phyloP scores from a whole-genome alignment of 1,139 yeast species.

The Pichia sp. region DNA sequence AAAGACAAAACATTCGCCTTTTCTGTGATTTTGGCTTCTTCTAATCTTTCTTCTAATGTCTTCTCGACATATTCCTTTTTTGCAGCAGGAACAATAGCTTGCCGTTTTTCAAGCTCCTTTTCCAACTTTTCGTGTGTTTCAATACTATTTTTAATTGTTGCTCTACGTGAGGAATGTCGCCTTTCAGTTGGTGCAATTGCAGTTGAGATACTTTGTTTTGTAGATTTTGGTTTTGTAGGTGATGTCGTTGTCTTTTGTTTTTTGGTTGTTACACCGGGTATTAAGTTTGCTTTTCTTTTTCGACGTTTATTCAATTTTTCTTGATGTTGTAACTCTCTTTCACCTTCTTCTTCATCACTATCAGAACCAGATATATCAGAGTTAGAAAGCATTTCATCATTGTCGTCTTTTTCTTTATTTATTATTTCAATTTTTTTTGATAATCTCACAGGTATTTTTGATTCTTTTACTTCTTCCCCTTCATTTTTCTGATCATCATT shows the following conservation, averaged over 20 bases:
- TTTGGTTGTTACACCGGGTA: slow-evolving; percentile 22
- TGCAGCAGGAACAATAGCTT: slow-evolving; percentile 31
- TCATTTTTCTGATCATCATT: slow-evolving; percentile 21
- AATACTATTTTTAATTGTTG: slow-evolving; percentile 74
- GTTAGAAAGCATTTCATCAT: slow-evolving; percentile 45
- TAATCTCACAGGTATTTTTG: not conserved
- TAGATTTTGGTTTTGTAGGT: not conserved
- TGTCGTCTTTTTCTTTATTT: slow-evolving; percentile 14
- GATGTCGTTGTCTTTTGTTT: slow-evolving; percentile 5
- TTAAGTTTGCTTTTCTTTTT: slow-evolving; percentile 28
- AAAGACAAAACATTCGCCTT: slow-evolving; percentile 65
- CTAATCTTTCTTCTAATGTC: slow-evolving; percentile 82
- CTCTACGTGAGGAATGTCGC: slow-evolving; percentile 70
- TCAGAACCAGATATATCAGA: slow-evolving; percentile 31
- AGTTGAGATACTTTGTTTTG: not conserved
- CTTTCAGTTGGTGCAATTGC: slow-evolving; percentile 39
- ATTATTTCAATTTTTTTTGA: slow-evolving; percentile 7
- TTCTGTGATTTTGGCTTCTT: slow-evolving; percentile 84
- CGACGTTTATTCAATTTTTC: slow-evolving; percentile 40
- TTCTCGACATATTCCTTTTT: slow-evolving; percentile 42
- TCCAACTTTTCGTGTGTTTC: slow-evolving; percentile 69
- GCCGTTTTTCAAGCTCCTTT: slow-evolving; percentile 63
- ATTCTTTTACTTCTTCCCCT: slow-evolving; percentile 19
- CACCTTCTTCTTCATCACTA: slow-evolving; percentile 60
- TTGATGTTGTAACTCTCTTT: slow-evolving; percentile 50